Evolutionary conservation across 2,329 filamentous ascomycete genomes (phyloP).

Genomic region (Calonectria hongkongensis): DNA sequence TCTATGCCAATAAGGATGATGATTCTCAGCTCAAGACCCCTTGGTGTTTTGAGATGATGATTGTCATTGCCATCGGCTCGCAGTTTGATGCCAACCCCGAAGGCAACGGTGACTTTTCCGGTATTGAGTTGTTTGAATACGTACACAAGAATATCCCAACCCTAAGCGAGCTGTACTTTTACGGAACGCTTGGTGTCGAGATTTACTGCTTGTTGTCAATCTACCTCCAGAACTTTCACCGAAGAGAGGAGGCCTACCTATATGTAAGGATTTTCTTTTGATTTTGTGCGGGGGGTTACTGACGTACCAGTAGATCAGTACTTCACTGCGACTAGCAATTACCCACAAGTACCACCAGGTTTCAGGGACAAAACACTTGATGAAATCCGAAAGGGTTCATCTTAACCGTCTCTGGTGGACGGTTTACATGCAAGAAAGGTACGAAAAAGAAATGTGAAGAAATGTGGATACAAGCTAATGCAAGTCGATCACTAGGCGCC

Average conservation of each 20-base stretch:
- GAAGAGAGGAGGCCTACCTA: constrained; percentile 53
- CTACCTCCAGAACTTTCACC: constrained; percentile 52
- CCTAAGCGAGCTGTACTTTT: constrained; percentile 51
- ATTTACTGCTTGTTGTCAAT: constrained; percentile 54
- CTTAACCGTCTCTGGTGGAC: constrained; percentile 40
- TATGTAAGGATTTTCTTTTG: constrained; percentile 40
- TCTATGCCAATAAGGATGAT: constrained; percentile 52
- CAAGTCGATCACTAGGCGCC: constrained; percentile 37
- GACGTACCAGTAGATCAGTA: constrained; percentile 48
- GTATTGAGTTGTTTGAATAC: constrained; percentile 50
- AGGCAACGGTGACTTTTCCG: constrained; percentile 52
- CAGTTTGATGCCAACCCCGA: constrained; percentile 53
- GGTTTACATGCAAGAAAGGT: constrained; percentile 53
- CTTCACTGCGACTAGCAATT: constrained; percentile 53
- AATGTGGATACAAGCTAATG: constrained; percentile 2
- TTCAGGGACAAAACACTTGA: constrained; percentile 52
- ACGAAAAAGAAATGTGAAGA: background rate
- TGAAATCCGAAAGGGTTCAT: constrained; percentile 52
- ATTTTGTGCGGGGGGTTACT: background rate
- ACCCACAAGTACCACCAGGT: constrained; percentile 56
- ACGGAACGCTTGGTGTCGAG: constrained; percentile 56
- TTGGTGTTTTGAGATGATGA: constrained; percentile 54
- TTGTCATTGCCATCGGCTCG: constrained; percentile 53
- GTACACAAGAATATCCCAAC: constrained; percentile 55
- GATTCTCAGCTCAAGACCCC: constrained; percentile 48